Base-by-base conservation (phyloP, 805 yeast species). In the Metschnikowia similis region DNA sequence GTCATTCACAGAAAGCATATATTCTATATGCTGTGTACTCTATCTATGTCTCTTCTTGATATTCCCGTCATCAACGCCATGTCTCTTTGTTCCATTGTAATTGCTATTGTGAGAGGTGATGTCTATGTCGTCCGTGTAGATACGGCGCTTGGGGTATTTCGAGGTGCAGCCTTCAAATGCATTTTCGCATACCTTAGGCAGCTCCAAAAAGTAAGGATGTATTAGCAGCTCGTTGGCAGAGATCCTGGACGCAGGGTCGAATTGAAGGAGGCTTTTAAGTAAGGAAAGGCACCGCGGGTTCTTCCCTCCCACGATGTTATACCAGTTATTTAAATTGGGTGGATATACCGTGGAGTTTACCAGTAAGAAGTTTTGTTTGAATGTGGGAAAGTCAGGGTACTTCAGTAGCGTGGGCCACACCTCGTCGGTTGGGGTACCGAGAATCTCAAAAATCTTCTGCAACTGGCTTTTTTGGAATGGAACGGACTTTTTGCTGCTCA, bases 391-490 rank as follows among this genome's bases (percentile, higher is more conserved):
- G 61, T 94, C 99, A 0, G 99, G 98, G 62, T 89, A 91, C 54
- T 82, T 83, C 38, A 76, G 74, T 35, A 94, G 66, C 21, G 84
- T 74, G 0, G 94, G 86, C 98, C 99, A 94, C 43, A 72, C 76
- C n/a, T 83, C 79, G 5, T 73, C 62, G 4, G 80, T 80, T 0
- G 99, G 99, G 0, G 96, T 82, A 0, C 99, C 99, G 53, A 94
- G 68, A n/a, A 94, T 85, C 66, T 94, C 98, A 28, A 94, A 74
- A 26, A 94, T 91, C 64, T 89, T 90, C 60, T 87, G 86, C 63
- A 92, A 77, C 70, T 94, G 99, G 63, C 88, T 91, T 50, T 86
- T 83, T 66, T 94, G 99, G 67, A 94, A 94, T 2, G 98, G 97
- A 4, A 92, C 91, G 49, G 83, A 85, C 62, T 92, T 91, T 62